Percentiles rank a stretch among this genome's conserved stretches.
These are phyloP conservation scores for Inga laurina DNA, from an alignment of 306 rosid species.

Conservation along the genomic window DNA sequence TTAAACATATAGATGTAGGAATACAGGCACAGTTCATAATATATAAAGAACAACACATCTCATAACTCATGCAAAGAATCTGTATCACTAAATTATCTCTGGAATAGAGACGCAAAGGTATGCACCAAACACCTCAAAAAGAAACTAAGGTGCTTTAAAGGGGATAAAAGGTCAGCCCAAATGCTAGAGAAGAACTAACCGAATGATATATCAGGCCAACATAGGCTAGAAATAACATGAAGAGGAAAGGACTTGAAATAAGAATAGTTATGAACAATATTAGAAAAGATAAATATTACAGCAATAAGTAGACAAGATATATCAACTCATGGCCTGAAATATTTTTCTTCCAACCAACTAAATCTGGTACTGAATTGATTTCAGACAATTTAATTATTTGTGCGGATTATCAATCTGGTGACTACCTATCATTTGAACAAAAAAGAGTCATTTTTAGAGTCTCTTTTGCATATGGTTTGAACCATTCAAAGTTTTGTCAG, in stretches of 20 bases:
- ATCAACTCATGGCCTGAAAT: background rate
- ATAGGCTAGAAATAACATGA: background rate
- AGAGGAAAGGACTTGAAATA: background rate
- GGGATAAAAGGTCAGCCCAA: background rate
- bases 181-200: background rate
- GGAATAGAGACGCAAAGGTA: constrained; percentile 13
- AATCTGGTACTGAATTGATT: constrained; percentile 24
- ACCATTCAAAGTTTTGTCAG: background rate
- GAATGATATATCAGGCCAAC: constrained; percentile 1
- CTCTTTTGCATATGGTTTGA: constrained; percentile 8
- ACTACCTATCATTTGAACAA: background rate
- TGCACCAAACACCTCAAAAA: background rate
- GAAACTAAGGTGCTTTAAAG: background rate
- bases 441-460: background rate
- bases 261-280: background rate
- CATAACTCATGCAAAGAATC: constrained; percentile 14
- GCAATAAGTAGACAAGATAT: background rate
- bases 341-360: constrained; percentile 20
- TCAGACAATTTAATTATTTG: constrained; percentile 11
- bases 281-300: background rate
- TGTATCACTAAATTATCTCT: background rate
- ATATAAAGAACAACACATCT: constrained; percentile 18
- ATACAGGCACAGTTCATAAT: background rate
- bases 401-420: background rate
- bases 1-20: constrained; percentile 11